Base-by-base conservation (phyloP, 352 stramenopile species). In the Phytophthora constricta region DNA sequence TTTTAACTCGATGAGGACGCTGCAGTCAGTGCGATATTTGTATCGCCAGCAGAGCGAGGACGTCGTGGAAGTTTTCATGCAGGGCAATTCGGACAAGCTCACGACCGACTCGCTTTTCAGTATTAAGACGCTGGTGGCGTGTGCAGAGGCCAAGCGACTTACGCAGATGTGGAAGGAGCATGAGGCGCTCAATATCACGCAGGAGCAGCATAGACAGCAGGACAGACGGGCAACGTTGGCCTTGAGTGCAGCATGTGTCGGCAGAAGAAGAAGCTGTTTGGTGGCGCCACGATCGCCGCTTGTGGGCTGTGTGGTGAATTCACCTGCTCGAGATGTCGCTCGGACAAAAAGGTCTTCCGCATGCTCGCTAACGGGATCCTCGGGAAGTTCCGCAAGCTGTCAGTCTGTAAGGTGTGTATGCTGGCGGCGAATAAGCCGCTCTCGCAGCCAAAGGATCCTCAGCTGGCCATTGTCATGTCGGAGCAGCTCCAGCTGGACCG, bases 1-100 rank as follows among this genome's bases (percentile, higher is more conserved):
- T 34, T 46, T 43, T 23, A 57, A 62, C 19, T 65, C 45, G 4
- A 27, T 43, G 34, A 49, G 61, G 22, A 64, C 43, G 8, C 28
- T 48, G 37, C 72, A 79, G 25, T 79, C 67, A 1, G 58, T 82
- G 37, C 56, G 58, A 9, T 83, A 82, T 39, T 51, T 89, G 19
- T 74, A 83, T 42, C 77, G 72, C 11, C 80, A 89, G 52, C 74
- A 79, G 57, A 70, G 55, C n/a, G 70, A 82, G 8, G 75, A 74
- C 5, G 31, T 81, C 19, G 63, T 89, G 19, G 72, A 86, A 22
- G 74, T 89, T 22, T 89, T 85, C 53, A 77, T 84, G 72, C 63
- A 73, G 26, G 79, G 74, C 16, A 72, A 70, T 14, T 20, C 79
- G 27, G 55, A 76, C 8, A 66, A 75, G 20, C 53, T 76, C 43